phyloP scores from a whole-genome alignment of 2,329 filamentous ascomycete genomes.

The Fusarium zealandicum region DNA sequence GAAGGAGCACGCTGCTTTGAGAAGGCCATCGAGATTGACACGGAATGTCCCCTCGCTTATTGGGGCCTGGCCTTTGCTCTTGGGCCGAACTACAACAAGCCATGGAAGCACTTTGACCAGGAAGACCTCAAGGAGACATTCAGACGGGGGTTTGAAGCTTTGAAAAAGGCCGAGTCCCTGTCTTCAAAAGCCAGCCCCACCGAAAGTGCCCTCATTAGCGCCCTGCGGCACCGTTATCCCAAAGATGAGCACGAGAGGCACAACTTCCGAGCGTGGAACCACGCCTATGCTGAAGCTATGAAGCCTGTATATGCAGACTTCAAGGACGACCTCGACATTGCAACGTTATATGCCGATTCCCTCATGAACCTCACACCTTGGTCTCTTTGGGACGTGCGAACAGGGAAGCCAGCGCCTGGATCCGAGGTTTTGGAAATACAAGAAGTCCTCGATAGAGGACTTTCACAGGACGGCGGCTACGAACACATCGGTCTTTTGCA shows the following conservation, averaged over 20 bases:
- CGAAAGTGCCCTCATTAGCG: slow-evolving; percentile 69
- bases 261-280: slow-evolving; percentile 51
- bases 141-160: slow-evolving; percentile 9
- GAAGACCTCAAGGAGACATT: slow-evolving; percentile 35
- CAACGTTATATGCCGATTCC: slow-evolving; percentile 45
- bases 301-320: slow-evolving; percentile 43
- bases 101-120: slow-evolving; percentile 58
- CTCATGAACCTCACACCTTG: slow-evolving; percentile 55
- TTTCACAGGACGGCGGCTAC: slow-evolving; percentile 52
- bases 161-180: slow-evolving; percentile 25
- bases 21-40: slow-evolving; percentile 60
- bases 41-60: slow-evolving; percentile 64
- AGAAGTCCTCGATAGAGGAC: slow-evolving; percentile 51
- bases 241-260: slow-evolving; percentile 49
- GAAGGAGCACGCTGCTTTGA: slow-evolving; percentile 69
- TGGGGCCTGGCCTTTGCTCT: slow-evolving; percentile 74
- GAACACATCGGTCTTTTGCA: slow-evolving; percentile 75
- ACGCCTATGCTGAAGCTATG: slow-evolving; percentile 44
- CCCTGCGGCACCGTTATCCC: slow-evolving; percentile 69
- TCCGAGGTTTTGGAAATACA: slow-evolving; percentile 47
- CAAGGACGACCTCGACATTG: slow-evolving; percentile 47
- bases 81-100: slow-evolving; percentile 77
- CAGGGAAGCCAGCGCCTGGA: slow-evolving; percentile 42
- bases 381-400: slow-evolving; percentile 50
- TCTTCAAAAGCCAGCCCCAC: slow-evolving; percentile 35